Conservation (phyloP, 2,329 filamentous ascomycete species). For the Colletotrichum simmondsii region DNA sequence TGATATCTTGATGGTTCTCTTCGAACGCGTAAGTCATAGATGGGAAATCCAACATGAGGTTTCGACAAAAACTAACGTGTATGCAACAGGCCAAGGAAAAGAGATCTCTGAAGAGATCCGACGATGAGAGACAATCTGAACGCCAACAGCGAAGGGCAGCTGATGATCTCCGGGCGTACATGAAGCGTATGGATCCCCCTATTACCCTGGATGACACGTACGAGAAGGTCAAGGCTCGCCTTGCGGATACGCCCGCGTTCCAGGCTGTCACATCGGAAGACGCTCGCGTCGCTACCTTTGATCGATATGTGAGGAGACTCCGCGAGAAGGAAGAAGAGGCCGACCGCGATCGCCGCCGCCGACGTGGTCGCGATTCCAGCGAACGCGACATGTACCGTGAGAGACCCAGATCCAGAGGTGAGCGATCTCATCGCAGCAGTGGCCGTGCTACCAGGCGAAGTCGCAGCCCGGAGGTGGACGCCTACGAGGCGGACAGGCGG, state of each 20-base stretch:
- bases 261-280: slow-evolving; percentile 86
- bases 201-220: slow-evolving; percentile 83
- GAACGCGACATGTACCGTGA: slow-evolving; percentile 69
- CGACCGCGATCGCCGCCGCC: slow-evolving; percentile 73
- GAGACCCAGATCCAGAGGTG: slow-evolving; percentile 67
- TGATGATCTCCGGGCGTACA: slow-evolving; percentile 84
- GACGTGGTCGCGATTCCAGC: slow-evolving; percentile 65
- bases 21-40: slow-evolving; percentile 73
- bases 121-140: slow-evolving; percentile 87
- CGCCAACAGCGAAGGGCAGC: slow-evolving; percentile 86
- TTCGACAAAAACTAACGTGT: neutral
- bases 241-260: slow-evolving; percentile 87
- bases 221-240: slow-evolving; percentile 84
- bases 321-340: slow-evolving; percentile 89
- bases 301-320: slow-evolving; percentile 90
- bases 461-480: slow-evolving; percentile 90
- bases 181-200: slow-evolving; percentile 92
- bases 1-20: slow-evolving; percentile 83
- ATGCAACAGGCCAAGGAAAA: slow-evolving; percentile 79
- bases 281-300: slow-evolving; percentile 83
- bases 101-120: slow-evolving; percentile 76
- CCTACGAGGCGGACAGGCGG: slow-evolving; percentile 94
- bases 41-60: too few relatives aligned
- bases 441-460: slow-evolving; percentile 72
- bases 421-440: slow-evolving; percentile 70